Conservation (phyloP, 192 early-diverging fungal species). For the Fimicolochytrium jonesii region DNA sequence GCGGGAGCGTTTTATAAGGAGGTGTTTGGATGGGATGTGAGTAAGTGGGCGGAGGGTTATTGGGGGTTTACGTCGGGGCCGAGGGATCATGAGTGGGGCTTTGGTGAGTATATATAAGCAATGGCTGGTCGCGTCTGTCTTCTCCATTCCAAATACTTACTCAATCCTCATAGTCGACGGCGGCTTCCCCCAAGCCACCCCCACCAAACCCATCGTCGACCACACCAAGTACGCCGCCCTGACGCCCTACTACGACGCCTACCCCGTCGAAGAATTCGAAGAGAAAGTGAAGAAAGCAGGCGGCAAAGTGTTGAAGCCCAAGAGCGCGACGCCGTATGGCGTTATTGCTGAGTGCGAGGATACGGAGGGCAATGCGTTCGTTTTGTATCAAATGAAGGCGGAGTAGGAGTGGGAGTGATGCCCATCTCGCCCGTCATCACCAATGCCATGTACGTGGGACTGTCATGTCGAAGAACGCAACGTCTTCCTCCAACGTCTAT, state of each 20-base stretch:
- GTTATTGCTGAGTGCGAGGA: conserved; percentile 1
- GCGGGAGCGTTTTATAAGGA: background rate
- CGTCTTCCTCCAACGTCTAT: no score
- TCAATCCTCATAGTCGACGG: background rate
- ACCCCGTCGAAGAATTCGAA: conserved; percentile 2
- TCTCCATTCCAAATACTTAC: no score
- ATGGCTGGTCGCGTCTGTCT: no score
- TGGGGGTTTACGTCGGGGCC: background rate
- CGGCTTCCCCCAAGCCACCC: background rate
- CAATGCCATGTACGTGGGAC: no score
- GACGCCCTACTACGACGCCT: background rate
- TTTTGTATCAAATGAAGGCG: conserved; percentile 2
- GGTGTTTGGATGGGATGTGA: background rate
- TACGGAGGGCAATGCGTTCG: background rate
- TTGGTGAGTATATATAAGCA: background rate
- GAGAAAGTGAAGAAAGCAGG: conserved; percentile 4
- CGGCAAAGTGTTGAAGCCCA: background rate
- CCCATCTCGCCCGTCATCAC: no score
- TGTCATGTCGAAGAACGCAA: no score
- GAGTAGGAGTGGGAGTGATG: no score
- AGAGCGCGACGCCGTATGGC: background rate
- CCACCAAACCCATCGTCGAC: background rate
- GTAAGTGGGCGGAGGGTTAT: background rate
- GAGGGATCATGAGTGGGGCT: background rate
- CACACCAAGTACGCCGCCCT: background rate